Evolutionary conservation across 2,329 filamentous ascomycete genomes (phyloP), one percentile per base, ranked within the genome.

Genomic region (Xylaria sp.): DNA sequence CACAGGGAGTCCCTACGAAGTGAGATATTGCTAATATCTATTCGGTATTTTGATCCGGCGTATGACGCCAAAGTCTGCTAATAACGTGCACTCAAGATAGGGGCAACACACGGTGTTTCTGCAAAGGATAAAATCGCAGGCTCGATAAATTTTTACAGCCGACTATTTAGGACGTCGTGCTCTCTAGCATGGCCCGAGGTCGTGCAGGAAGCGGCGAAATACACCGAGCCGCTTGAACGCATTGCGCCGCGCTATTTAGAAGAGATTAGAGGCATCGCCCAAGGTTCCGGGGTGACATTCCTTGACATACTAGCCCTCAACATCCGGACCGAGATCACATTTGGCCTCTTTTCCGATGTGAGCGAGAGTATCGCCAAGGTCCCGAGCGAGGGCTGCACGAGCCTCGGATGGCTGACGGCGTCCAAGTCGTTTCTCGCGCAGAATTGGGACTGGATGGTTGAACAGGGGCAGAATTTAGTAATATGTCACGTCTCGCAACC

Each of bases 381-480:
- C 6, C 72, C 75, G n/a, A 78, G 73, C 21, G 87, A 90, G 71
- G 87, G 87, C 2, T 90, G 87, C 71, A 89, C 87, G 0, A 82
- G 83, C 16, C 70, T 88, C 13, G 81, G 81, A 1, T 87, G 83
- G 81, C 76, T 79, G 10, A 82, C 81, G 0, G 55, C 47, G 1
- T 65, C 69, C 1, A 55, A 60, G 6, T 76, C 76, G 0, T 84
- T 83, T 66, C 75, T 89, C 4, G 82, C 81, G 0, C 87, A 89
- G 78, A 90, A 89, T 65, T 90, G 87, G 87, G 87, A 90, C 71
- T 91, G 89, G 88, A 82, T 83, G 74, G 75, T 75, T 0, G 80
- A 75, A 16, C 86, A 90, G 66, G 82, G 81, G 23, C 71, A 78
- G 12, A 87, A 88, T 69, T 78, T 88, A 0, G 76, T 88, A 55